phyloP scores from a whole-genome alignment of 139 green algal species.

The Micractinium conductrix region DNA sequence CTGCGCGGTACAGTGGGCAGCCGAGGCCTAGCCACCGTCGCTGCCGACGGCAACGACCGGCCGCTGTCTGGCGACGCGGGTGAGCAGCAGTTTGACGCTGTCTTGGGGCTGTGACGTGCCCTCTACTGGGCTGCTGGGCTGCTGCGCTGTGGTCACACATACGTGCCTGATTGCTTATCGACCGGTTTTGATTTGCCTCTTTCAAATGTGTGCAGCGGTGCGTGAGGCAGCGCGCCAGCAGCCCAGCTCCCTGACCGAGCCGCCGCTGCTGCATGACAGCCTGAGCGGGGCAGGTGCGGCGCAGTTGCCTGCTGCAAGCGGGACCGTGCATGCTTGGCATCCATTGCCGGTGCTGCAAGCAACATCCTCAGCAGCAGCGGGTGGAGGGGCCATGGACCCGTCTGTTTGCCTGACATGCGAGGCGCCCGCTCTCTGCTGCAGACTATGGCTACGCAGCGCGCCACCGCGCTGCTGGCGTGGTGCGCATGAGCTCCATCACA shows the following conservation, averaged over 20 bases:
- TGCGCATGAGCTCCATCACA: slow-evolving; percentile 13
- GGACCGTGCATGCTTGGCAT: too few relatives aligned
- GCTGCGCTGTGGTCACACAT: background rate
- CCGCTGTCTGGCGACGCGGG: too few relatives aligned
- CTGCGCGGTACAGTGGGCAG: too few relatives aligned
- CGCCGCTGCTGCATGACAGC: slow-evolving; percentile 32
- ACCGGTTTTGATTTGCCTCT: background rate
- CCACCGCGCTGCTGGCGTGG: background rate
- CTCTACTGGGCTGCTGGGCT: background rate
- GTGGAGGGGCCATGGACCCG: too few relatives aligned
- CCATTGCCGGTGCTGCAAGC: too few relatives aligned
- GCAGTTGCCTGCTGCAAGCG: too few relatives aligned
- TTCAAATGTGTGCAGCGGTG: slow-evolving; percentile 2
- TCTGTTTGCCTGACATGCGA: too few relatives aligned
- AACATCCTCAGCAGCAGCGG: too few relatives aligned
- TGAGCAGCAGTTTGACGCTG: background rate
- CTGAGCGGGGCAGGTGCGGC: slow-evolving; percentile 24
- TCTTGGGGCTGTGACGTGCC: background rate
- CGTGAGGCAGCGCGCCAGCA: slow-evolving; percentile 13
- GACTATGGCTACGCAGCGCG: background rate
- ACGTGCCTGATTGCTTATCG: background rate
- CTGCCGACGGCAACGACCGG: too few relatives aligned
- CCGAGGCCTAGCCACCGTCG: too few relatives aligned
- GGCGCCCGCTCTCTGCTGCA: too few relatives aligned
- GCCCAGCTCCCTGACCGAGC: slow-evolving; percentile 8